These are phyloP conservation scores for Apiospora kogelbergensis DNA, from an alignment of 2,329 filamentous ascomycete species.

Conservation along the genomic window DNA sequence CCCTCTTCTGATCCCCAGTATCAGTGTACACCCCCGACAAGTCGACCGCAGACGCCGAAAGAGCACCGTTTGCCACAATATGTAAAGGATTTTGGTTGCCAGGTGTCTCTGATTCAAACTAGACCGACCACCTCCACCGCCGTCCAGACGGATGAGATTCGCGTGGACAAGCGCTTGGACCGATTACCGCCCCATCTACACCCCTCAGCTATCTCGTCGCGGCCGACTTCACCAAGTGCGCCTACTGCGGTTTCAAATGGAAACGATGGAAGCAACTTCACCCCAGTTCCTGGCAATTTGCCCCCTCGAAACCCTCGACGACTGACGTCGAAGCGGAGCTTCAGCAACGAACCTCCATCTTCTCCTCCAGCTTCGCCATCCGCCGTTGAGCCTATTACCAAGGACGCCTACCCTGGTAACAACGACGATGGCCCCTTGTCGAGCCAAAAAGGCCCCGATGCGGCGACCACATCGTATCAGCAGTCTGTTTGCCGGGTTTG, in stretches of 20 bases:
- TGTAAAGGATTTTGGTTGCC: conserved; percentile 78
- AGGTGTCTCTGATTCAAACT: conserved; percentile 61
- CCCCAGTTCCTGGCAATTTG: conserved; percentile 51
- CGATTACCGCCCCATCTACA: conserved; percentile 76
- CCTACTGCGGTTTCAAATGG: conserved; percentile 25
- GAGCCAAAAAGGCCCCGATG: conserved; percentile 56
- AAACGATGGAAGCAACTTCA: conserved; percentile 44
- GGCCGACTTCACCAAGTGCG: conserved; percentile 54
- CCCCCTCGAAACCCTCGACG: conserved; percentile 62
- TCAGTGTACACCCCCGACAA: conserved; percentile 89
- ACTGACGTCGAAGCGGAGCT: conserved; percentile 46
- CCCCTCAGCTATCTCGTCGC: conserved; percentile 70
- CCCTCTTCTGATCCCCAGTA: conserved; percentile 69
- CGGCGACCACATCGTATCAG: conserved; percentile 74
- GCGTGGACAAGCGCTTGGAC: conserved; percentile 74
- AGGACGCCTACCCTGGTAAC: conserved; percentile 73
- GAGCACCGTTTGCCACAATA: conserved; percentile 76
- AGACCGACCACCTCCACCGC: conserved; percentile 52
- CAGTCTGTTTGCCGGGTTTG: conserved; percentile 85
- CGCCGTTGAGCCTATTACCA: conserved; percentile 39
- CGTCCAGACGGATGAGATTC: conserved; percentile 88
- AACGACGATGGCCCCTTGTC: conserved; percentile 78
- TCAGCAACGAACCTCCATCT: conserved; percentile 46
- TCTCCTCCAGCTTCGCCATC: conserved; percentile 42
- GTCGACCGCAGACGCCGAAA: conserved; percentile 76